Evolutionary conservation across 495 filamentous ascomycete genomes (phyloP).

Genomic region (Evansstolkia leycettana): DNA sequence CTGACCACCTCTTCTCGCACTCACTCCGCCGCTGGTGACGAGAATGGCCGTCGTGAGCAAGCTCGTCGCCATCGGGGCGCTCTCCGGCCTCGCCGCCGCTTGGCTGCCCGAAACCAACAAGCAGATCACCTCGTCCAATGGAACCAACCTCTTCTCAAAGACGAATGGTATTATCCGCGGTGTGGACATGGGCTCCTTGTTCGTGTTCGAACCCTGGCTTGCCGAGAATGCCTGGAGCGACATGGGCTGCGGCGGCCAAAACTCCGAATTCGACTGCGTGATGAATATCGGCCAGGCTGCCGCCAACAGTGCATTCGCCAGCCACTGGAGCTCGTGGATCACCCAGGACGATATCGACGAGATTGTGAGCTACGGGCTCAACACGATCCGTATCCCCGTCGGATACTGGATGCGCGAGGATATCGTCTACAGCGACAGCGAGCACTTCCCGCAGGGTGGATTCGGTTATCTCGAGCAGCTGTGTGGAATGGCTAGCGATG

Average conservation of each 20-base stretch:
- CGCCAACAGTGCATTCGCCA: conserved; percentile 40
- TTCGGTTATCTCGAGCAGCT: conserved; percentile 40
- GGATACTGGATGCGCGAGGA: conserved; percentile 53
- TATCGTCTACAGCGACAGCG: conserved; percentile 36
- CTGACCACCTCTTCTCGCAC: too few species aligned
- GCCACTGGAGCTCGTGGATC: conserved; percentile 49
- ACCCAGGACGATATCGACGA: conserved; percentile 40
- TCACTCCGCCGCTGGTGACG: too few species aligned
- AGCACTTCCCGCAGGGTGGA: conserved; percentile 47
- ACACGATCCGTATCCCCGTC: conserved; percentile 50
- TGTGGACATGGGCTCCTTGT: conserved; percentile 48
- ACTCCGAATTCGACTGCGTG: conserved; percentile 49
- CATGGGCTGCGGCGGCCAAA: conserved; percentile 41
- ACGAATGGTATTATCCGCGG: conserved; percentile 40
- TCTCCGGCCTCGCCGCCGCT: conserved; percentile 8
- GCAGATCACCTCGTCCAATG: conserved; percentile 12
- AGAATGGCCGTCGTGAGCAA: conserved; percentile 3
- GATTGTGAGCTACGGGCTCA: conserved; percentile 43
- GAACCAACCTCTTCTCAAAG: conserved; percentile 16
- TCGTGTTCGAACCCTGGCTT: conserved; percentile 48
- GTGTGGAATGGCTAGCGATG: conserved; percentile 42
- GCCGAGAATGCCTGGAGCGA: conserved; percentile 31
- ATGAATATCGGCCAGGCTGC: conserved; percentile 35
- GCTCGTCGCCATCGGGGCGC: conserved; percentile 2
- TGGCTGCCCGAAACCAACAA: conserved; percentile 23